Evolutionary conservation across 495 filamentous ascomycete genomes (phyloP), one percentile per base, ranked within the genome.

Genomic region (Neurospora sp.): DNA sequence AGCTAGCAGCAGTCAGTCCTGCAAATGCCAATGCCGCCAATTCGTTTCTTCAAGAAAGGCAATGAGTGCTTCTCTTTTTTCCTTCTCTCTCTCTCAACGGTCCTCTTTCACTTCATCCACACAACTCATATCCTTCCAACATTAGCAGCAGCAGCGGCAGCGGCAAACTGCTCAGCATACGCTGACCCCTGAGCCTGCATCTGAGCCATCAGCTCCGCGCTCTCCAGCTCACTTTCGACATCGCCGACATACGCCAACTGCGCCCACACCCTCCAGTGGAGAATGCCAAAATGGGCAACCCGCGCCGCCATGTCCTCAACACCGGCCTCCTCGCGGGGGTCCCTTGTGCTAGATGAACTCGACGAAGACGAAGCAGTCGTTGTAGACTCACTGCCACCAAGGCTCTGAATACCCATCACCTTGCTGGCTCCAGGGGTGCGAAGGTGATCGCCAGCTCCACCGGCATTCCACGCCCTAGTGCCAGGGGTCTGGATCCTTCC

Each of bases 231-330:
- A 31, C 42, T 61, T 20, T 81, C 78, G n/a, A 77, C 71, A 27
- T 83, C 83, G 8, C 73, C 77, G 1, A 83, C 76, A 78, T 93
- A 96, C 1, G 89, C 87, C 68, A 93, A 80, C 40, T 89, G 89
- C 7, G 88, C 90, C 94, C 94, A 97, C 3, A 96, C 90, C 69
- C 90, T 85, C 94, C 94, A 97, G 79, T 97, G 93, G 31, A 97
- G 81, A 22, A 94, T 85, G 9, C 89, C 88, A 53, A 97, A 87
- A 75, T 96, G 94, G 12, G 93, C 89, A 45, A 96, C 83, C 39
- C 91, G 89, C 72, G 87, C 89, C 2, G 91, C 88, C 76, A 95
- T 88, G 70, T 93, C 89, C 65, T 88, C 86, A 20, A 92, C 80
- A 70, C 88, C 87, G 37, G 82, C 84, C 53, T 85, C 83, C 65